Evolutionary conservation across 1,284 basidiomycete genomes (phyloP), one percentile per base, ranked within the genome.

Genomic region (Rugosomyces carneus): DNA sequence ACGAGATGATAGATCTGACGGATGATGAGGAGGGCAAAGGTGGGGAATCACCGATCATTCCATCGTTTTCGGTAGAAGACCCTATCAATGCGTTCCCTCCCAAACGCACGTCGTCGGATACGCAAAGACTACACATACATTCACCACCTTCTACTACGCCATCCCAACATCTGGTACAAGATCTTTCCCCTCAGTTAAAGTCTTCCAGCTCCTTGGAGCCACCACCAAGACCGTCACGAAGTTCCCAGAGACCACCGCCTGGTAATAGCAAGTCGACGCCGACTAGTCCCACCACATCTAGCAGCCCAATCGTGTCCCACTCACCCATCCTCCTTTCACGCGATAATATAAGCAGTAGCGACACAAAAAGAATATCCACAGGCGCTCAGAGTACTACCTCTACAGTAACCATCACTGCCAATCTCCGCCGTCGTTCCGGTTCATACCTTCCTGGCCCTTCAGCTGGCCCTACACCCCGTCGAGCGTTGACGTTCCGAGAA

Each of bases 401-500:
- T 1, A 53, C 45, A 4, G 40, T 44, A 18, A 50, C 48, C 1
- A 45, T 42, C 11, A 50, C 47, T 11, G n/a, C n/a, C n/a, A 48
- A 52, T 38, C 45, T 45, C 48, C 53, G 49, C 36, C 49, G 51
- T 6, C 46, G 52, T 13, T 56, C 55, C 7, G 52, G 50, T 34
- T 56, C 57, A 8, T 52, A 50, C 41, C n/a, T 50, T 16, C 45
- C 49, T 13, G 27, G 9, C 34, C 31, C 36, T 1, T 38, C 34
- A 7, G 26, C 42, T 5, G 53, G 53, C 27, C 43, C 55, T 9
- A 43, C 46, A 29, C 45, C 24, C 32, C 49, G 49, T 44, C 52
- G 53, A 48, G 62, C 66, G 19, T 46, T 73, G 44, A 74, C 63
- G 32, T 81, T 80, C 62, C 72, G 78, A n/a, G 71, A 76, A 52